A percentile compares a stretch with the other conserved stretches of the same genome.
These are phyloP conservation scores for Flaveria floridana DNA, from an alignment of 140 eudicot genomes.

Conservation along the genomic window DNA sequence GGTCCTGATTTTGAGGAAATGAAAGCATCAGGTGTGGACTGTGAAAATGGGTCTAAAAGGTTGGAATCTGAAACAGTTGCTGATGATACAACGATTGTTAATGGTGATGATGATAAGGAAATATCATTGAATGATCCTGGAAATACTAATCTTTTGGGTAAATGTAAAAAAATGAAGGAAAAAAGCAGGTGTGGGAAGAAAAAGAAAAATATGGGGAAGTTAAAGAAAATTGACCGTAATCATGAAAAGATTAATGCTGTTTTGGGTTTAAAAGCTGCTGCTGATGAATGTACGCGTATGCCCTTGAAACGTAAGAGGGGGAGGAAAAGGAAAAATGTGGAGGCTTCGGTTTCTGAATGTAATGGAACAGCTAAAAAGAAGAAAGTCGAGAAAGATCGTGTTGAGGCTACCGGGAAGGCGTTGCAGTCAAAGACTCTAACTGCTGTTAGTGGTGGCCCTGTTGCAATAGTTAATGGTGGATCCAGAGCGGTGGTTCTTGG, in stretches of 20 bases:
- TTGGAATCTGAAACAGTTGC: constrained; percentile 19
- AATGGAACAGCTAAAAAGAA: constrained; percentile 25
- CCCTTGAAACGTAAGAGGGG: constrained; percentile 29
- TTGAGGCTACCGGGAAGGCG: constrained; percentile 39
- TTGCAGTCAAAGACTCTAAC: constrained; percentile 46
- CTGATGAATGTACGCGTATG: constrained; percentile 11
- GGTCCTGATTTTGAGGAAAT: constrained; percentile 16
- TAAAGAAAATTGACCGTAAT: neutral
- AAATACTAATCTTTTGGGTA: constrained; percentile 7
- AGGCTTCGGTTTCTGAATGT: constrained; percentile 26
- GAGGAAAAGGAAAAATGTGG: constrained; percentile 53
- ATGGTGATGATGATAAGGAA: constrained; percentile 18
- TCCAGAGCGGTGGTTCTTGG: constrained; percentile 13
- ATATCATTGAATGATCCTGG: constrained; percentile 1
- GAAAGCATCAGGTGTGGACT: neutral
- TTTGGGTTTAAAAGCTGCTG: constrained; percentile 4
- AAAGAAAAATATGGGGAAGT: constrained; percentile 1
- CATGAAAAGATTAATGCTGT: constrained; percentile 12
- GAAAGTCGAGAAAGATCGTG: constrained; percentile 29
- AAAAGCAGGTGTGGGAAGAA: constrained; percentile 26
- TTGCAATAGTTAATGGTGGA: constrained; percentile 31
- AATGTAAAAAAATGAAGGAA: neutral
- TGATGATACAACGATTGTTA: constrained; percentile 20
- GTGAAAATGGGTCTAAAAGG: constrained; percentile 31
- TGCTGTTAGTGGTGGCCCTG: constrained; percentile 19